A percentile compares a stretch with the other conserved stretches of the same genome.
Conservation (phyloP, 306 rosid species). For the Adenanthera pavonina region DNA sequence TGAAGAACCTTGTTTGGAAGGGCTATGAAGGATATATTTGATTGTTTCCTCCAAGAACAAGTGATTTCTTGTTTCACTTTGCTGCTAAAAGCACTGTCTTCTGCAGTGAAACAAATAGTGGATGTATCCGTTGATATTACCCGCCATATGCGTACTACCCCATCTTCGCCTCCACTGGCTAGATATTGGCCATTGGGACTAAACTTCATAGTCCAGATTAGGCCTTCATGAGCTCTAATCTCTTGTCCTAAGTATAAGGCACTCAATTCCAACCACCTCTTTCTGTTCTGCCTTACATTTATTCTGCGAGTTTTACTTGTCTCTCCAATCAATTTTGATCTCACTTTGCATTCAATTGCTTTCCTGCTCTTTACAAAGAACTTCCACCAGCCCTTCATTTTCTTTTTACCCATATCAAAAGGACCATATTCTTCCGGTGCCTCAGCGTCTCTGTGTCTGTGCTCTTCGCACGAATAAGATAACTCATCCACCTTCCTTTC, state of each 20-base stretch:
- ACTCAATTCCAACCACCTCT: slow-evolving; percentile 61
- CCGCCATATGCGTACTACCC: slow-evolving; percentile 71
- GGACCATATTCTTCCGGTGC: slow-evolving; percentile 41
- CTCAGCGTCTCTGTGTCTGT: slow-evolving; percentile 36
- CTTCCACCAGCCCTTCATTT: slow-evolving; percentile 57
- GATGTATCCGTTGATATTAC: slow-evolving; percentile 50
- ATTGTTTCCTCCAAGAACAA: slow-evolving; percentile 40
- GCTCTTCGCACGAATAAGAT: slow-evolving; percentile 25
- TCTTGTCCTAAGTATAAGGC: slow-evolving; percentile 63
- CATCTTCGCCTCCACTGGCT: slow-evolving; percentile 88
- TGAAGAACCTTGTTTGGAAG: slow-evolving; percentile 64
- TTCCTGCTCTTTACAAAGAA: slow-evolving; percentile 41
- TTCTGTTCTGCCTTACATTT: slow-evolving; percentile 55
- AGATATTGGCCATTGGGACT: slow-evolving; percentile 73
- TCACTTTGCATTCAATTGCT: slow-evolving; percentile 27
- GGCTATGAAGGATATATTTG: slow-evolving; percentile 47
- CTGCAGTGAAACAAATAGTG: slow-evolving; percentile 31
- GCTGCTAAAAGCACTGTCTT: slow-evolving; percentile 22
- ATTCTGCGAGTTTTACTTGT: slow-evolving; percentile 41
- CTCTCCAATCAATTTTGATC: slow-evolving; percentile 37
- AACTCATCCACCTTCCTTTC: slow-evolving; percentile 18
- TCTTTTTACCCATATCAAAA: slow-evolving; percentile 45
- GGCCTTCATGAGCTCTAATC: slow-evolving; percentile 67
- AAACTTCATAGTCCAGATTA: slow-evolving; percentile 76
- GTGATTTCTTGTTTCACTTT: slow-evolving; percentile 43